Base-by-base conservation (phyloP, 148 eudicot species). In the Nepenthes mirabilis region DNA sequence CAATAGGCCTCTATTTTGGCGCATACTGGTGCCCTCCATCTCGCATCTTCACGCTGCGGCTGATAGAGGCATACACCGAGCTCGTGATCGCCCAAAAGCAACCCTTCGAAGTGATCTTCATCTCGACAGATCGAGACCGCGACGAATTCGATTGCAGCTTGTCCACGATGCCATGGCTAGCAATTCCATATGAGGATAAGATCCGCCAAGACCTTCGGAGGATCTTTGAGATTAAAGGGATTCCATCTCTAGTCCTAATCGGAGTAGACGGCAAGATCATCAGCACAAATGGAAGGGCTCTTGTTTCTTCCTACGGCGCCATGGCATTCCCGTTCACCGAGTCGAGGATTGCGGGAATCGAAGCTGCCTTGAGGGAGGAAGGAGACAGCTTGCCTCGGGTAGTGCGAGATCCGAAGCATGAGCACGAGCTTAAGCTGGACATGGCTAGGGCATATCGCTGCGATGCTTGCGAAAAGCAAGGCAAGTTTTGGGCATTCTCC, bases 21-120 rank as follows among this genome's bases (percentile, higher is more conserved):
- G 83, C 79, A 43, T 64, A 76, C n/a, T 82, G 87, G 87, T 76
- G 83, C 57, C 87, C 87, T 40, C 87, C 87, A 37, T 74, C 76
- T 48, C 77, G 70, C 8, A 64, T 60, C 32, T 82, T 82, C 72
- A 77, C 79, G 10, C 2, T 58, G 48, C 83, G 74, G 70, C 82
- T 82, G 2, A 57, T 52, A 34, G 72, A 79, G 40, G 65, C 77
- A 10, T 79, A 82, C 72, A 77, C 64, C 1, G 70, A 72, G 55
- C 70, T 82, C 50, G 51, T 52, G 6, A 63, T 60, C 57, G 34
- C 48, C 37, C 47, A 65, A 64, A 64, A 49, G 8, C 61, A 68
- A 61, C 64, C 72, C 37, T 77, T 82, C 13, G 87, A 82, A 67
- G 62, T 82, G 2, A 58, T 79, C 55, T 82, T 76, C 33, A 47